Evolutionary conservation across 345 rosid genomes (phyloP).

Genomic region (Erucastrum elatum): DNA sequence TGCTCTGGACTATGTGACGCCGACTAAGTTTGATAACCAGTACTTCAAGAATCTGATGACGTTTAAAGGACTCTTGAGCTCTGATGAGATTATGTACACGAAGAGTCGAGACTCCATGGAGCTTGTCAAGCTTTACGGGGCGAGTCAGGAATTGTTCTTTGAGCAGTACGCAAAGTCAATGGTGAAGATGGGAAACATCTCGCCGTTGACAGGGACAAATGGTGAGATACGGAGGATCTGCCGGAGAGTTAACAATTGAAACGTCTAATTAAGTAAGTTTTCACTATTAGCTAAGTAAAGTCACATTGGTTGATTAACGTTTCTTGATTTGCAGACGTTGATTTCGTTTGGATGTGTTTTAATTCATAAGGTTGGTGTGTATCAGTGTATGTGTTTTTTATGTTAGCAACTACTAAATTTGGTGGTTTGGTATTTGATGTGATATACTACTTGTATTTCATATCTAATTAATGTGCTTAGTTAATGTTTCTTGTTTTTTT

Average conservation of each 20-base stretch:
- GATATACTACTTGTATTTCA: background rate
- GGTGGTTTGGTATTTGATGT: background rate
- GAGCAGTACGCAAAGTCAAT: conserved; percentile 71
- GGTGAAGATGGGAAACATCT: conserved; percentile 73
- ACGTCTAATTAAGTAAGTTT: background rate
- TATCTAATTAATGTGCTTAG: background rate
- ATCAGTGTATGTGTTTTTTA: background rate
- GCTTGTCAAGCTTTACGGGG: conserved; percentile 58
- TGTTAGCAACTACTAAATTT: background rate
- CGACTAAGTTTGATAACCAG: conserved; percentile 64
- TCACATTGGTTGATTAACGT: conserved; percentile 1
- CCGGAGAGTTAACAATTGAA: conserved; percentile 50
- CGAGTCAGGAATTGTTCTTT: conserved; percentile 54
- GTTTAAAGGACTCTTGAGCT: conserved; percentile 65
- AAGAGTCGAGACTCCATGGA: conserved; percentile 51
- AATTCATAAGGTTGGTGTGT: conserved; percentile 3
- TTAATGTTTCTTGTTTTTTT: background rate
- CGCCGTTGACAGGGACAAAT: conserved; percentile 62
- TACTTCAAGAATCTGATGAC: conserved; percentile 68
- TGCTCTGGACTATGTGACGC: conserved; percentile 56
- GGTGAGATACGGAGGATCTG: conserved; percentile 68
- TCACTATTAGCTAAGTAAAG: background rate
- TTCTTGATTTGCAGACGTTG: conserved; percentile 5
- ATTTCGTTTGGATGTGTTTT: background rate
- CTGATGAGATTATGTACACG: conserved; percentile 68